Evolutionary conservation across 345 rosid species (phyloP), one percentile per base, ranked within the genome.

Genomic region (Raphanus raphanistrum): DNA sequence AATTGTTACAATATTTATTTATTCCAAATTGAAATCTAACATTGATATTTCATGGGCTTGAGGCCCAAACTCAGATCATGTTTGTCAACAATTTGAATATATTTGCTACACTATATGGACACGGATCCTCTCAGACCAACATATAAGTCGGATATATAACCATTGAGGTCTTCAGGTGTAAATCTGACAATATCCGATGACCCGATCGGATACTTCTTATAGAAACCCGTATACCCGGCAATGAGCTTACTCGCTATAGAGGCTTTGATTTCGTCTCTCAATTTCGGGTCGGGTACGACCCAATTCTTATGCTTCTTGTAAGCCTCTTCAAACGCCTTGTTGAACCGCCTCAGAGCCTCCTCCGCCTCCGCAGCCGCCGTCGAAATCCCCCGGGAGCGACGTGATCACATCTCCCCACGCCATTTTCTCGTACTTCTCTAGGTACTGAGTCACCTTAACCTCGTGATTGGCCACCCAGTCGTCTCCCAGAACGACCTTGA

Each of bases 81-180:
- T 21, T 21, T 21, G 21, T 21, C 21, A 21, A 21, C 21, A 21
- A 21, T 21, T 21, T 21, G 21, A 21, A 21, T 21, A 21, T 21
- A 21, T 21, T 21, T 21, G 21, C 21, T 21, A 21, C 21, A 21
- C 21, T 21, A 21, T 21, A 21, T 21, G 33, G 50, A 69, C 8
- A 27, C 59, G 60, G 77, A 43, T 60, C 69, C 50, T 41, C 79
- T 36, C 35, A 59, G 12, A 3, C 68, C 85, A 8, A 41, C 61
- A 48, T 76, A 86, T 17, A 90, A 67, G 57, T 88, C 87, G 7
- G 85, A 85, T 13, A 92, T 59, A 84, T 86, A 81, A 76, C 82
- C 88, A 62, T 55, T 89, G 11, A 90, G 65, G 73, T 90, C 92
- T 25, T 86, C 87, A 9, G 98, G 94, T 82, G 88, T 70, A 84